Base-by-base conservation (phyloP, 352 stramenopile species). In the Pythium vanterpoolii region DNA sequence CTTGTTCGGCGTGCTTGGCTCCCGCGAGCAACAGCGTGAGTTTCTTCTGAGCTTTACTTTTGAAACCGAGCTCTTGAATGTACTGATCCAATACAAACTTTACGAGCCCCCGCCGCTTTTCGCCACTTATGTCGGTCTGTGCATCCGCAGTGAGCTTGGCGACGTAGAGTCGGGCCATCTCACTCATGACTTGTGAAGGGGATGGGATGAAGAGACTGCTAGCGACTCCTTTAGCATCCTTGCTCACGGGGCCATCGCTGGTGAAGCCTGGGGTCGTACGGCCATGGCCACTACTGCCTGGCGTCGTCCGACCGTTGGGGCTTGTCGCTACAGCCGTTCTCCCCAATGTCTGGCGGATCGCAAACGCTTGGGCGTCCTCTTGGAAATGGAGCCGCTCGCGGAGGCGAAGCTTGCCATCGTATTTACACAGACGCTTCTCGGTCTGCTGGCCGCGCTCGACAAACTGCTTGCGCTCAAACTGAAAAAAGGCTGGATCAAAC, bases 11-110 rank as follows among this genome's bases (percentile, higher is more conserved):
- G 16, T 73, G 56, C 44, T 82, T 80, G 0, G 73, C 76, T n/a
- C 69, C 71, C 5, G 73, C 26, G 0, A 92, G 47, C 24, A 92
- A 38, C 13, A 71, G 62, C 7, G 72, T 42, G 36, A 92, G 62
- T 11, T 87, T 88, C 21, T 73, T 74, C 39, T 86, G 78, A 3
- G 79, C 78, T 19, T 77, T 54, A 1, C 60, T 44, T 30, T 83
- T 87, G 44, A 89, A 89, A 1, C 80, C 79, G n/a, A 90, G 49
- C 38, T 92, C 83, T 18, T 74, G 38, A 9, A 85, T 71, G 59
- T 89, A 92, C 7, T 73, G 14, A 43, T 90, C 80, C 48, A 76
- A 46, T 18, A 76, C 65, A 51, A 87, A 87, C 24, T 86, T 74
- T 3, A 73, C 60, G 1, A 91, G 62, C 1, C 60, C 57, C 38